Conservation (phyloP, 371 early-diverging fungal genomes). For the Ordospora pajunii region DNA sequence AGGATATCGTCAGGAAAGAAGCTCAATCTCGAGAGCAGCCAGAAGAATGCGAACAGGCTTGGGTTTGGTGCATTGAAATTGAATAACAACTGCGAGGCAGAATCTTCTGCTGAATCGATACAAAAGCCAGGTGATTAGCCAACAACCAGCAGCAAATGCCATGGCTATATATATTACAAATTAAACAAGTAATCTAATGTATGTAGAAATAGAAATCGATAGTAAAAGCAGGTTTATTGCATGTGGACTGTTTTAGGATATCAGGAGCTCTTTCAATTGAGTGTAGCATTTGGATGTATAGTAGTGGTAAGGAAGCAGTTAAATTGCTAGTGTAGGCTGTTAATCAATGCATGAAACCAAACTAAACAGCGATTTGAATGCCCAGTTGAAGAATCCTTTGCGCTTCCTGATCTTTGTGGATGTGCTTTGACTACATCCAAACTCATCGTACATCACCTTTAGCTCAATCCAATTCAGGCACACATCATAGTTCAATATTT, state of each 20-base stretch:
- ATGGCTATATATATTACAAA: no score
- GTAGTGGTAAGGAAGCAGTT: no score
- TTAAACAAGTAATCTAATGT: no score
- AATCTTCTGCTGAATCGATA: background rate
- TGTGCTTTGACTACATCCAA: background rate
- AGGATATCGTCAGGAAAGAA: background rate
- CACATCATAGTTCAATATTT: constrained; percentile 18
- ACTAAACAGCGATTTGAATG: background rate
- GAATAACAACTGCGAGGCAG: background rate
- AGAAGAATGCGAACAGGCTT: background rate
- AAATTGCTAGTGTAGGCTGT: no score
- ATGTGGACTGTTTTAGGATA: no score
- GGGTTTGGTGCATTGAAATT: constrained; percentile 1
- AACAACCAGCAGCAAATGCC: no score
- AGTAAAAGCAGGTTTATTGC: no score
- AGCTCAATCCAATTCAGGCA: constrained; percentile 7
- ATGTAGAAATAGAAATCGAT: no score
- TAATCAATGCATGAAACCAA: background rate
- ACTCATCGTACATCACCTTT: constrained; percentile 5
- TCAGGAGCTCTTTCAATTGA: no score
- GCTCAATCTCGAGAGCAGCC: background rate
- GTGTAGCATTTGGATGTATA: no score
- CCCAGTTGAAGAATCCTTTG: constrained; percentile 10
- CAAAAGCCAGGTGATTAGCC: background rate
- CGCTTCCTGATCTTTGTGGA: background rate